Evolutionary conservation across 805 yeast genomes (phyloP), one percentile per base, ranked within the genome.

Genomic region (Yamadazyma nakazawae): DNA sequence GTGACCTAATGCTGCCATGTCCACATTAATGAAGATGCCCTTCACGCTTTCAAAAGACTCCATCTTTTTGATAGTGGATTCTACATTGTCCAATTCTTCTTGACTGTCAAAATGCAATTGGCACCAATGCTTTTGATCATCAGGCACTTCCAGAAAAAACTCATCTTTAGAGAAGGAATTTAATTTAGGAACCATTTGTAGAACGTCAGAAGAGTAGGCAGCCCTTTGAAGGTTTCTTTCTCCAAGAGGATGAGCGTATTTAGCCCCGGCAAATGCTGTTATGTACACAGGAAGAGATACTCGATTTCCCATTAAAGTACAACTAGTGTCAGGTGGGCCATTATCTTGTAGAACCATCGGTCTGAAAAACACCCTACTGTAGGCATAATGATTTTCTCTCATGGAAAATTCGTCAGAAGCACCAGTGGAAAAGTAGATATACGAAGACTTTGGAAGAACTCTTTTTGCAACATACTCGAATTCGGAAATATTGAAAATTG

Each of bases 311-410:
- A 64, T 51, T 28, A 49, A 46, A 5, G 59, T 54, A 9, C 54
- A 30, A 2, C 39, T 36, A 11, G 50, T 40, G 36, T 62, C 61
- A 11, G 62, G 47, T 16, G 50, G 49, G 4, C 58, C 53, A 12
- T 59, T 66, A 24, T 61, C 61, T 11, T 87, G 86, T 41, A 89
- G 69, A 12, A 90, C 74, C 45, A 79, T 74, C 12, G 97, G 97
- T 53, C 85, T 81, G 75, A 90, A 90, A 70, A 86, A 89, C 44
- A 90, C 80, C 37, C 96, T 72, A 60, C 85, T 94, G 68, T 78
- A 90, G 2, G 96, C 95, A 46, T 80, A 75, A 63, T 88, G 96
- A 68, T 89, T 90, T 59, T 90, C 96, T 55, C 97, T 78, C 61
- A 85, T 60, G 1, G 96, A 76, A 55, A 88, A 78, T 66, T 90